Evolutionary conservation across 1,284 basidiomycete species (phyloP).

Genomic region (Uromyces viciae-fabae): DNA sequence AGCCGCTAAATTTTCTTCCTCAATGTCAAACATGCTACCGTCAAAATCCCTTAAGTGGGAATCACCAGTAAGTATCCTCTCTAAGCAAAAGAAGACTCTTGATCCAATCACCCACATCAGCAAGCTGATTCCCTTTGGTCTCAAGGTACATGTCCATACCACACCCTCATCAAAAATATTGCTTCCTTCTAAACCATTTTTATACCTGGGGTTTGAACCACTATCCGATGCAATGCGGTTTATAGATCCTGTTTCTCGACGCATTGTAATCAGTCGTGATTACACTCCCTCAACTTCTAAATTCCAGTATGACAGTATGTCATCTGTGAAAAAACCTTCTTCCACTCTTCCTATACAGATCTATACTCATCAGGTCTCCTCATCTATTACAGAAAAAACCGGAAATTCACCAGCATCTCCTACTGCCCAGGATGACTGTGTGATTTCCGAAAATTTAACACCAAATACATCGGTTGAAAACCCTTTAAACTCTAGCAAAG

Average conservation of each 20-base stretch:
- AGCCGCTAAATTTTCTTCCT: neutral
- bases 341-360: neutral
- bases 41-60: neutral
- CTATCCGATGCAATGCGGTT: slow-evolving; percentile 20
- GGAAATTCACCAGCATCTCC: no score
- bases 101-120: neutral
- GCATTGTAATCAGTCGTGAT: slow-evolving; percentile 11
- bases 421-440: no score
- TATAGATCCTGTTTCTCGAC: neutral
- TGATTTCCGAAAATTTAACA: no score
- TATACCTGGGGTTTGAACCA: neutral
- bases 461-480: no score
- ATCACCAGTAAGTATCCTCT: neutral
- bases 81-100: neutral
- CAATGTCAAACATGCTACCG: neutral
- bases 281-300: neutral
- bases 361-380: neutral
- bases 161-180: neutral
- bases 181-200: neutral
- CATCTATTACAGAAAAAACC: no score
- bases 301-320: neutral
- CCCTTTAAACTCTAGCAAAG: no score
- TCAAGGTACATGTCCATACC: slow-evolving; percentile 10
- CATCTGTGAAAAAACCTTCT: neutral
- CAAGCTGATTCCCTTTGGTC: neutral